phyloP scores from a whole-genome alignment of 371 early-diverging fungal genomes.

The Apophysomyces variabilis region DNA sequence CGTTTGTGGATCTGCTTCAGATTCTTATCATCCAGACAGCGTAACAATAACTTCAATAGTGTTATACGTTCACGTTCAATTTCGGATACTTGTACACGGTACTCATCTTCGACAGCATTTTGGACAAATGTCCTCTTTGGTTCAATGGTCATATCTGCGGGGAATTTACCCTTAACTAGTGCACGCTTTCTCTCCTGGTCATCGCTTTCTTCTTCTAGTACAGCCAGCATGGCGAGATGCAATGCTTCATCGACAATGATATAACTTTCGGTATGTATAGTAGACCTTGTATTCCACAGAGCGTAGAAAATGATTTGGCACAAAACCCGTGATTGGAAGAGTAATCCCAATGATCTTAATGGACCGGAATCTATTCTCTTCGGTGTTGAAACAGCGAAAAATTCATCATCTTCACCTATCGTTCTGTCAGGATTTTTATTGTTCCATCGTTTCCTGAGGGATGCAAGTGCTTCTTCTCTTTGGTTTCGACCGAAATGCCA shows the following conservation, averaged over 20 bases:
- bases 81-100: constrained; percentile 41
- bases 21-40: constrained; percentile 43
- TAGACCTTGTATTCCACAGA: constrained; percentile 69
- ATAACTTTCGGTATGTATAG: constrained; percentile 55
- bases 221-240: constrained; percentile 77
- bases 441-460: constrained; percentile 51
- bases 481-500: constrained; percentile 91
- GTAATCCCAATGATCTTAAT: constrained; percentile 69
- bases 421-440: constrained; percentile 25
- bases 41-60: constrained; percentile 44
- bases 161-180: constrained; percentile 30
- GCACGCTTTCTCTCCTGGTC: constrained; percentile 22
- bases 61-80: constrained; percentile 36
- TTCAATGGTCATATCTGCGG: constrained; percentile 20
- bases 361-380: constrained; percentile 70
- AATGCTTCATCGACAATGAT: constrained; percentile 77
- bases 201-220: constrained; percentile 67
- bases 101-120: constrained; percentile 46
- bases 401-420: constrained; percentile 36
- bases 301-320: constrained; percentile 79
- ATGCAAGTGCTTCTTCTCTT: constrained; percentile 85
- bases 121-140: constrained; percentile 49
- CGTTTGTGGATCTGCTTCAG: constrained; percentile 58
- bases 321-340: constrained; percentile 71
- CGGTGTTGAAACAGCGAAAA: constrained; percentile 62